Evolutionary conservation across 768 basidiomycete species (phyloP).

Genomic region (Amyloporia xantha): DNA sequence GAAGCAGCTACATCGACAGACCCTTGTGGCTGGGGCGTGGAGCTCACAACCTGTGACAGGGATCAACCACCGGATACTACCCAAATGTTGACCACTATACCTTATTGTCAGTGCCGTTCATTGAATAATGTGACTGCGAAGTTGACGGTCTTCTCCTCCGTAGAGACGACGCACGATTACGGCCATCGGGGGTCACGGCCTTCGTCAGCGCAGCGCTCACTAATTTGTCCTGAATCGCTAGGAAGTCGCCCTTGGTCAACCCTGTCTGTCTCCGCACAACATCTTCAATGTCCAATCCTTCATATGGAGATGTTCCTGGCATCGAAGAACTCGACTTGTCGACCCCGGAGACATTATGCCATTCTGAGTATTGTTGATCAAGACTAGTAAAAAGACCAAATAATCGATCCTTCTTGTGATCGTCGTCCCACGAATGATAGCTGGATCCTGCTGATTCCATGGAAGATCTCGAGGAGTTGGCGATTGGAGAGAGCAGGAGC

Average conservation of each 20-base stretch:
- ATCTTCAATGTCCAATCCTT: slow-evolving; percentile 54
- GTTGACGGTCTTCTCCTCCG: slow-evolving; percentile 73
- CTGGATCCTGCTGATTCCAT: slow-evolving; percentile 78
- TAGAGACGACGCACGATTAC: slow-evolving; percentile 63
- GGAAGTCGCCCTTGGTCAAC: slow-evolving; percentile 62
- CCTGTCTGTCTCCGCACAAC: slow-evolving; percentile 61
- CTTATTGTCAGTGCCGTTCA: slow-evolving; percentile 39
- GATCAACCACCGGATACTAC: too few relatives aligned
- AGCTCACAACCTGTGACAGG: slow-evolving; percentile 48
- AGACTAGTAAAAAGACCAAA: slow-evolving; percentile 48
- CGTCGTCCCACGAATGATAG: slow-evolving; percentile 75
- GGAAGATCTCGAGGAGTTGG: slow-evolving; percentile 74
- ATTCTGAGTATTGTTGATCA: slow-evolving; percentile 44
- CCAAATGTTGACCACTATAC: too few relatives aligned
- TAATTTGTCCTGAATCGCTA: slow-evolving; percentile 69
- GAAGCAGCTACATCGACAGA: slow-evolving; percentile 23
- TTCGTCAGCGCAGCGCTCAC: slow-evolving; percentile 57
- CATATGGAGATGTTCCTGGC: slow-evolving; percentile 45
- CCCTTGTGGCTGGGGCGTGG: slow-evolving; percentile 43
- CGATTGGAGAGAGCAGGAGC: slow-evolving; percentile 62
- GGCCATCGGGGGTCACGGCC: slow-evolving; percentile 47
- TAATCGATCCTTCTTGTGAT: slow-evolving; percentile 44
- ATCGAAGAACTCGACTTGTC: slow-evolving; percentile 43
- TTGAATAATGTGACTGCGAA: slow-evolving; percentile 71
- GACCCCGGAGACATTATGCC: slow-evolving; percentile 53